A percentile compares a stretch with the other conserved stretches of the same genome.
Conservation (phyloP, 1,284 basidiomycete species). For the Peniophora sp. region DNA sequence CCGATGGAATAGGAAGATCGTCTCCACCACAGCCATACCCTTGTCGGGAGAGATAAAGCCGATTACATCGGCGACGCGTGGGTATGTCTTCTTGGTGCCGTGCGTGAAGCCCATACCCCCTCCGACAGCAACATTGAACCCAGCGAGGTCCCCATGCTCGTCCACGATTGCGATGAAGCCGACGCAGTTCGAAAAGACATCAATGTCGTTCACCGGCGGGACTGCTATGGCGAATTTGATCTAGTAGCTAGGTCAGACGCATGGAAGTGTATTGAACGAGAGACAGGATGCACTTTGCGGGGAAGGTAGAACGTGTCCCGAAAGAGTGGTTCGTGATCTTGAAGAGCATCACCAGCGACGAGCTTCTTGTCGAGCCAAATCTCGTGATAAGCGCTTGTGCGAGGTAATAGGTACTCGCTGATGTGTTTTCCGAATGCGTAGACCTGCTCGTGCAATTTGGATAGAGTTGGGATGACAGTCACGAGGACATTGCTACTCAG, state of each 20-base stretch:
- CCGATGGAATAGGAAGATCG: slow-evolving; percentile 89
- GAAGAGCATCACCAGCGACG: slow-evolving; percentile 83
- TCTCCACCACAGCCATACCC: slow-evolving; percentile 82
- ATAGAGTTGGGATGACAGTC: slow-evolving; percentile 85
- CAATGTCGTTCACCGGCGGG: slow-evolving; percentile 94
- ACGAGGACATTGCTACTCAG: slow-evolving; percentile 78
- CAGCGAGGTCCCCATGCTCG: slow-evolving; percentile 62
- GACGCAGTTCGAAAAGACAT: slow-evolving; percentile 93
- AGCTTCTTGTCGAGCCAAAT: slow-evolving; percentile 98
- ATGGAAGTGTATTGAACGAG: slow-evolving; percentile 3
- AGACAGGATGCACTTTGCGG: slow-evolving; percentile 81
- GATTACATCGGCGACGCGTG: slow-evolving; percentile 80
- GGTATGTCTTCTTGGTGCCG: slow-evolving; percentile 98
- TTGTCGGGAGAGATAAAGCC: slow-evolving; percentile 92
- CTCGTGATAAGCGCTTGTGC: slow-evolving; percentile 94
- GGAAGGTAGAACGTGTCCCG: slow-evolving; percentile 98
- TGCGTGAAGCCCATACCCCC: slow-evolving; percentile 99
- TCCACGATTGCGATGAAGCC: slow-evolving; percentile 92
- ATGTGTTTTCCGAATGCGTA: slow-evolving; percentile 83
- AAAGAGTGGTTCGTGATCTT: slow-evolving; percentile 85
- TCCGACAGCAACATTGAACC: slow-evolving; percentile 88
- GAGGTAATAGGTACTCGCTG: slow-evolving; percentile 84
- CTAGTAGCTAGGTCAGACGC: slow-evolving; percentile 29
- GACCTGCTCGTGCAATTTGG: slow-evolving; percentile 78
- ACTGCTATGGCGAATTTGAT: slow-evolving; percentile 98